Conservation (phyloP, 2,329 filamentous ascomycete genomes). For the Curvularia verruculosa region DNA sequence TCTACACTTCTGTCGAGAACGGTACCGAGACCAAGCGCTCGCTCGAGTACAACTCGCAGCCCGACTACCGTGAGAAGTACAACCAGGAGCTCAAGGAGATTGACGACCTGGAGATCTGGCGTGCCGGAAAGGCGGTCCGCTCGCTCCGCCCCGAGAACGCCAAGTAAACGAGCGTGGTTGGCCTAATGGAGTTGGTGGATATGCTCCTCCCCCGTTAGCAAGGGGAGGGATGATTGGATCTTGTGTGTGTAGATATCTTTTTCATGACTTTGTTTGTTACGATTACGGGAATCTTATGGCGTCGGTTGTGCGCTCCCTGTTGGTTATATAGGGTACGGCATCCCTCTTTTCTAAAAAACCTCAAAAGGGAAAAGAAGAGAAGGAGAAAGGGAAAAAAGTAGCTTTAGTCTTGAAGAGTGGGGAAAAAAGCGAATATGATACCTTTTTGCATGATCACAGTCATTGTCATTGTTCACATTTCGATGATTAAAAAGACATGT, state of each 20-base stretch:
- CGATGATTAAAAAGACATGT: too few species aligned
- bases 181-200: constrained; percentile 2
- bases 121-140: constrained; percentile 95
- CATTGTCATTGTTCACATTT: too few species aligned
- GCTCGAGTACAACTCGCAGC: constrained; percentile 94
- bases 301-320: constrained; percentile 17
- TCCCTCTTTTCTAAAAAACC: constrained; percentile 2
- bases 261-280: constrained; percentile 26
- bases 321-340: not conserved
- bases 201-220: not conserved
- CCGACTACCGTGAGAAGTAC: constrained; percentile 96
- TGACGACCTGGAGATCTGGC: constrained; percentile 97
- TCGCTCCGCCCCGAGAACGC: constrained; percentile 49
- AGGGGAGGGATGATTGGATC: constrained; percentile 10
- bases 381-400: not conserved
- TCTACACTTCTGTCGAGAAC: constrained; percentile 91
- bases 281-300: constrained; percentile 25
- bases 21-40: constrained; percentile 95
- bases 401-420: constrained; percentile 1
- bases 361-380: too few species aligned
- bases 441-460: constrained; percentile 1
- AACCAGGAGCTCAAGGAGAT: constrained; percentile 99
- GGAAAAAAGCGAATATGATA: constrained; percentile 9
- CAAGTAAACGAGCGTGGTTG: constrained; percentile 32
- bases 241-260: constrained; percentile 34